Conservation (phyloP, 306 rosid genomes). For the Alnus rubra region DNA sequence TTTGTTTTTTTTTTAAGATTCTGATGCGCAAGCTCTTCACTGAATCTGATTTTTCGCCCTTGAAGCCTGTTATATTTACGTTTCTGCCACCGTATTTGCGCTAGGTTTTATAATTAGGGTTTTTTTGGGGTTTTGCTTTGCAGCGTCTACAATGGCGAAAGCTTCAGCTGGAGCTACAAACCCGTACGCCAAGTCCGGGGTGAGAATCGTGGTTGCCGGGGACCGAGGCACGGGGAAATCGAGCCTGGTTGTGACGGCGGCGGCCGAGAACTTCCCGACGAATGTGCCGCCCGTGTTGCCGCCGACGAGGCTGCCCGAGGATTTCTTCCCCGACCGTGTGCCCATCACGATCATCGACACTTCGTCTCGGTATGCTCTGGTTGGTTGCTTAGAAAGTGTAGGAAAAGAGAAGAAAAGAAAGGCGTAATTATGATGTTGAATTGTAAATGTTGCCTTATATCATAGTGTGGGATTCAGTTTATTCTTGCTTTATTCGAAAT, state of each 20-base stretch:
- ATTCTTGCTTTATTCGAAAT: not conserved
- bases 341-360: conserved; percentile 91
- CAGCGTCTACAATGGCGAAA: conserved; percentile 59
- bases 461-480: not conserved
- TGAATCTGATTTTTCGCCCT: not conserved
- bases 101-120: conserved; percentile 18
- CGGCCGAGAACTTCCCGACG: conserved; percentile 70
- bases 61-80: not conserved
- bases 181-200: conserved; percentile 55
- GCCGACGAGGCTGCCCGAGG: conserved; percentile 82
- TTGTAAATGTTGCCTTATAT: not conserved
- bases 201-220: conserved; percentile 92
- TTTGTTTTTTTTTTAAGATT: not conserved
- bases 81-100: not conserved
- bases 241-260: conserved; percentile 84
- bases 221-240: conserved; percentile 91
- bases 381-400: not conserved
- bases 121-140: conserved; percentile 21
- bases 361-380: conserved; percentile 66
- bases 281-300: conserved; percentile 83
- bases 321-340: conserved; percentile 86
- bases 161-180: conserved; percentile 51
- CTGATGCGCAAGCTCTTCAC: not conserved
- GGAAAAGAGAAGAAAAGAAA: not conserved
- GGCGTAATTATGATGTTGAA: not conserved